Percentiles rank a stretch among this genome's conserved stretches.
Evolutionary conservation across 83 land plant species (phyloP).

Genomic region (Diphasiastrum complanatum): DNA sequence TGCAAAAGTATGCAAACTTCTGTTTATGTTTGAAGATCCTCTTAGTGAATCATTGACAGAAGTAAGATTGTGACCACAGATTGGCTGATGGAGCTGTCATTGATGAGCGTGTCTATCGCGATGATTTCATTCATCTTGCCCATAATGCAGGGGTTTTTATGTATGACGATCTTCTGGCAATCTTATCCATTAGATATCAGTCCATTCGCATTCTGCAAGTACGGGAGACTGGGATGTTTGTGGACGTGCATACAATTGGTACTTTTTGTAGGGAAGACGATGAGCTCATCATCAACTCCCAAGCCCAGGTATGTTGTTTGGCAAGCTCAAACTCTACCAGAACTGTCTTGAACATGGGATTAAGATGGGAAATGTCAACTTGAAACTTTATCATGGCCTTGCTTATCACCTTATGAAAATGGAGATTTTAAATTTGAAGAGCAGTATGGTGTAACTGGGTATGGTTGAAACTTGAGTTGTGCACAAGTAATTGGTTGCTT

Average conservation of each 20-base stretch:
- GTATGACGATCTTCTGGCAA: constrained; percentile 83
- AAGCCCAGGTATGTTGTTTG: constrained; percentile 72
- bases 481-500: too few species aligned
- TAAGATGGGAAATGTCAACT: too few species aligned
- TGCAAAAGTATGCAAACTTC: too few species aligned
- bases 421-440: too few species aligned
- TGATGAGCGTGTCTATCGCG: constrained; percentile 62
- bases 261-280: constrained; percentile 85
- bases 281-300: constrained; percentile 78
- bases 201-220: constrained; percentile 76
- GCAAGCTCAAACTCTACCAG: too few species aligned
- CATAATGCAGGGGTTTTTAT: constrained; percentile 77
- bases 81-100: constrained; percentile 72
- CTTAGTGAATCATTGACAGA: not conserved
- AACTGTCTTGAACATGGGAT: too few species aligned
- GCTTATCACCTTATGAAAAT: too few species aligned
- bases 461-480: too few species aligned
- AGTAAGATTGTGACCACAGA: constrained; percentile 25
- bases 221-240: constrained; percentile 67
- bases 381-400: too few species aligned
- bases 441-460: too few species aligned
- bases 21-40: too few species aligned
- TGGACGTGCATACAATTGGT: constrained; percentile 81
- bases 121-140: constrained; percentile 74
- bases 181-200: constrained; percentile 80